Base-by-base conservation (phyloP, 208 protist genomes). In the Crithidia acanthocephali region DNA sequence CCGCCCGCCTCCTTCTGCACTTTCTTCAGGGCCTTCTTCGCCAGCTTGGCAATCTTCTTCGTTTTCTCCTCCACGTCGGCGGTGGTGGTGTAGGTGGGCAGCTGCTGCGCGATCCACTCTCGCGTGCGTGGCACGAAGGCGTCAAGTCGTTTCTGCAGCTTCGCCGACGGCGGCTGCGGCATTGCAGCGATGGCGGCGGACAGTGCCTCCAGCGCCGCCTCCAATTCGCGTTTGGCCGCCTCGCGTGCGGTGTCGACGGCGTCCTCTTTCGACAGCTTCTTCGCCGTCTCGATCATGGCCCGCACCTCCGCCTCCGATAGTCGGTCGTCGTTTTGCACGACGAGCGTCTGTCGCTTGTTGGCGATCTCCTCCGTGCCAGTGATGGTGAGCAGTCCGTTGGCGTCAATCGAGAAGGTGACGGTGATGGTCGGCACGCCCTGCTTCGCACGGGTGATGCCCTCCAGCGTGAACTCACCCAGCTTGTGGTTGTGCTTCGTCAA, bases 401-500 rank as follows among this genome's bases (percentile, higher is more conserved):
- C 96, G 84, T 99, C 98, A 48, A 99, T 83, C 47, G 95, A 93
- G 66, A 99, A 99, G 20, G 91, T 93, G 22, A 99, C 98, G 52
- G 96, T 96, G 76, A 99, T 99, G 73, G 99, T 98, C 33, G 98
- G 98, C n/a, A 97, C 93, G 64, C 99, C 99, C 57, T 96, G 81
- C 66, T 93, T 89, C 2, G 98, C 98, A 18, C 96, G 92, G 10
- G 98, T 94, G 59, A 99, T 99, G 66, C 94, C 97, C 62, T 87
- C 92, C 25, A 97, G 85, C 8, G 81, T 68, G 75, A 97, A 97
- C 55, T 85, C 74, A 28, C 99, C 99, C 15, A 99, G 90, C 11
- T 98, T 86, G 85, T 99, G 99, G 97, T 99, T 99, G 88, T 99
- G 94, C 66, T 92, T 90, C 53, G 98, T 99, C 77, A 97, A 86